Base-by-base conservation (phyloP, 768 basidiomycete genomes). In the Tylopilus sp. region DNA sequence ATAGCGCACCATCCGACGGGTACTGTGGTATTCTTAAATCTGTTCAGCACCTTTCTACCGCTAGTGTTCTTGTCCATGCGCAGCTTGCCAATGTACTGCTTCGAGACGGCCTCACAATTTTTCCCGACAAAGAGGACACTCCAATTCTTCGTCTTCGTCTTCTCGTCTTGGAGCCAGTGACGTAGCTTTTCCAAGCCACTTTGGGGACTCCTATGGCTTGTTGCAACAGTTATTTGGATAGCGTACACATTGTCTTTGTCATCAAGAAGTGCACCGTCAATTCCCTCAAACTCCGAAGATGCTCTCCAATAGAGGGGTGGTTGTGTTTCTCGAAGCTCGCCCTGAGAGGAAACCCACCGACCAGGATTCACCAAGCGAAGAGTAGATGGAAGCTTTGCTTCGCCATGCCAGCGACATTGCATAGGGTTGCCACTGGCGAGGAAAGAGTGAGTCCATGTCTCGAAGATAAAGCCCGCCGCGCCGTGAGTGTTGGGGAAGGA, bases 221-320 rank as follows among this genome's bases (percentile, higher is more conserved):
- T 14, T 11, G 40, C 21, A 24, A 49, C 25, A 5, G 33, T 54
- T 6, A 37, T 44, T 12, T 54, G 53, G 41, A 54, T 54, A 28
- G 42, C 42, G 17, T 50, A 44, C 25, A 50, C n/a, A 13, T 24
- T 41, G 4, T 44, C 41, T 25, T 43, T 11, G 17, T 38, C 28
- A 16, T 25, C 25, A 3, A 50, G 34, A 6, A 50, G 28, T 13
- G 42, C 48, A 6, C 28, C 41, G 19, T 54, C 53, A 16, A 50
- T 54, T 8, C 34, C 41, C 5, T 36, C 28, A 21, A 54, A 54
- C 22, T 30, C 40, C 19, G 41, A 19, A 30, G 33, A 28, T 2
- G 41, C 48, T 29, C 31, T 44, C 53, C 48, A 54, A 25, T 54
- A 54, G 19, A 50, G 50, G 9, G 33, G 53, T 14, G 28, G 48